These are phyloP conservation scores for Ilyonectria mors-panacis DNA, from an alignment of 2,329 filamentous ascomycete genomes.

Conservation along the genomic window DNA sequence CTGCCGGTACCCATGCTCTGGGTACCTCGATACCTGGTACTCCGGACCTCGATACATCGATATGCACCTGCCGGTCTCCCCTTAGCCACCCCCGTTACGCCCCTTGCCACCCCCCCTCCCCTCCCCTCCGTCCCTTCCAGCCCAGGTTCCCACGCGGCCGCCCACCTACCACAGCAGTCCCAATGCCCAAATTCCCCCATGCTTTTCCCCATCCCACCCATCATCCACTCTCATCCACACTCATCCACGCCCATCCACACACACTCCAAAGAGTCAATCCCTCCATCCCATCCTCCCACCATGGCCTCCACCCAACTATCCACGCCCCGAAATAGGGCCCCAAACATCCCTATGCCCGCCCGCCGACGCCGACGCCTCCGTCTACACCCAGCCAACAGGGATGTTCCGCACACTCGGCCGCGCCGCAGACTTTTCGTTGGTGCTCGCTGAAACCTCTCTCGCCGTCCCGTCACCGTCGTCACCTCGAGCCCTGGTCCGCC, in stretches of 20 bases:
- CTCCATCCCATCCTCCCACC: constrained; percentile 16
- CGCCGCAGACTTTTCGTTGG: constrained; percentile 43
- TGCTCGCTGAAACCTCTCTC: constrained; percentile 28
- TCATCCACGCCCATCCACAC: constrained; percentile 5
- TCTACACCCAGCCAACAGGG: constrained; percentile 40
- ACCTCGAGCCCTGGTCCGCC: constrained; percentile 28
- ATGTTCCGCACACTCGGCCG: constrained; percentile 45
- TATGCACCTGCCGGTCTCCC: constrained; percentile 27
- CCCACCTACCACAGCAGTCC: constrained; percentile 44
- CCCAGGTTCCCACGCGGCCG: constrained; percentile 44
- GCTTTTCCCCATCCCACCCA: constrained; percentile 42
- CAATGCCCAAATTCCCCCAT: constrained; percentile 44
- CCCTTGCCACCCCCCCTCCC: neutral
- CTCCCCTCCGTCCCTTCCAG: constrained; percentile 30
- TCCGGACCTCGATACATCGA: constrained; percentile 44
- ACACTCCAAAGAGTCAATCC: constrained; percentile 15
- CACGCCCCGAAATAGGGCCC: constrained; percentile 28
- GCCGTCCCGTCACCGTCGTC: constrained; percentile 29
- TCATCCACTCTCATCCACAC: constrained; percentile 13
- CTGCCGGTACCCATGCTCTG: constrained; percentile 22
- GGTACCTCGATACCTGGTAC: constrained; percentile 31
- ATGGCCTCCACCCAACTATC: constrained; percentile 26
- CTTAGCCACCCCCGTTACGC: constrained; percentile 14
- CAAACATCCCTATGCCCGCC: constrained; percentile 34
- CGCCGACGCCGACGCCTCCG: constrained; percentile 39